Evolutionary conservation across 2,329 filamentous ascomycete species (phyloP).

Genomic region (Thielaviopsis euricoi): DNA sequence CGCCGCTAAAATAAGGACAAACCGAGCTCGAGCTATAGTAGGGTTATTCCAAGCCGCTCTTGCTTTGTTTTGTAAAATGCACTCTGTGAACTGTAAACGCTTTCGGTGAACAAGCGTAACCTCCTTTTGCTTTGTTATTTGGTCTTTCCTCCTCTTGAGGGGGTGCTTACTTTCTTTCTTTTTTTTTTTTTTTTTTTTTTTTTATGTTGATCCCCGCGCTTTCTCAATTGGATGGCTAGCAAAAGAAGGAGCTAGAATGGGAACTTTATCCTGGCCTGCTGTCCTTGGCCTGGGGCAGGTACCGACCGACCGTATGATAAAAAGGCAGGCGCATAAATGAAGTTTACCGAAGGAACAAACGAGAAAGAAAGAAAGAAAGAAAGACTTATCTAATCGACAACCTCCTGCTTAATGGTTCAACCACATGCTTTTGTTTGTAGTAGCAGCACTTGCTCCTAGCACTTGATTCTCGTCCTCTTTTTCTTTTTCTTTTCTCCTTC

Average conservation of each 20-base stretch:
- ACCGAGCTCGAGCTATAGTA: no score
- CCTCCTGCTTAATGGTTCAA: neutral
- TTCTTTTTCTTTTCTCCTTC: neutral
- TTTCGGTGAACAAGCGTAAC: no score
- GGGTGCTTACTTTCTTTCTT: no score
- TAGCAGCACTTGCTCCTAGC: neutral
- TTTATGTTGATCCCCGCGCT: neutral
- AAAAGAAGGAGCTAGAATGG: neutral
- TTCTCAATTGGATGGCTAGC: neutral
- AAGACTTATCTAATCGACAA: constrained; percentile 3
- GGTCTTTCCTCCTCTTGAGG: no score
- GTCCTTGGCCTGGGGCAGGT: no score
- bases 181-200: neutral
- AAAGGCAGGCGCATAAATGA: neutral
- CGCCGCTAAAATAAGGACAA: no score
- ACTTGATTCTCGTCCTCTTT: neutral
- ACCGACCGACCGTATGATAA: neutral
- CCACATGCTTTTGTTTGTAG: neutral
- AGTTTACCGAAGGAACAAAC: neutral
- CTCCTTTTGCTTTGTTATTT: no score
- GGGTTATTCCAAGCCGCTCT: no score
- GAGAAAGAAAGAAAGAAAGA: no score
- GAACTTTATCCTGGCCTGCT: no score
- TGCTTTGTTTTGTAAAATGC: no score
- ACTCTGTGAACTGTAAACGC: no score